These are phyloP conservation scores for Coniophora puteana DNA, from an alignment of 1,284 basidiomycete species.

Conservation along the genomic window DNA sequence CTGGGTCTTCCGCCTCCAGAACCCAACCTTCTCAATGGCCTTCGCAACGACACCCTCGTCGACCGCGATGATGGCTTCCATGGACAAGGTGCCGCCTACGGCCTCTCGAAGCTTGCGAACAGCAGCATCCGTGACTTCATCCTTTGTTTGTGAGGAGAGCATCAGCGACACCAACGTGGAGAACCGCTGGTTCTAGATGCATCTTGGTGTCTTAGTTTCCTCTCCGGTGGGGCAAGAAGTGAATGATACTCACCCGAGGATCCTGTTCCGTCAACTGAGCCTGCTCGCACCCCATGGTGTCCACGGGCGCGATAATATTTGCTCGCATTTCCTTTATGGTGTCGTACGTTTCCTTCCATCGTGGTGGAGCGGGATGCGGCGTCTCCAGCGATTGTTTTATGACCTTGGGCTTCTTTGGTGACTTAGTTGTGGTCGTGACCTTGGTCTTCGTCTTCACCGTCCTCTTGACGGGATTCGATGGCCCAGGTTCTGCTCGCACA, in stretches of 20 bases:
- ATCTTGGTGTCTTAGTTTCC: background rate
- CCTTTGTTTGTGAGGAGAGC: conserved; percentile 95
- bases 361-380: conserved; percentile 71
- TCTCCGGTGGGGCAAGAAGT: conserved; percentile 1
- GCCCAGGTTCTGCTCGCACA: conserved; percentile 4
- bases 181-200: conserved; percentile 79
- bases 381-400: conserved; percentile 54
- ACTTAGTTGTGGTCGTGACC: conserved; percentile 1
- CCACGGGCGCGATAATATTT: conserved; percentile 77
- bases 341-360: conserved; percentile 76
- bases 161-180: conserved; percentile 90
- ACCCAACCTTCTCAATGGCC: conserved; percentile 88
- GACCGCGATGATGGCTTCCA: conserved; percentile 70
- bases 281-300: conserved; percentile 85
- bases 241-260: conserved; percentile 49
- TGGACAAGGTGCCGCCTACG: conserved; percentile 74
- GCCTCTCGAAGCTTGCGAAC: conserved; percentile 71
- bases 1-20: conserved; percentile 88
- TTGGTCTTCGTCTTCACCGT: background rate
- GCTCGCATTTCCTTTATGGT: conserved; percentile 78
- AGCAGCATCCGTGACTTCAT: conserved; percentile 85
- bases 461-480: no score
- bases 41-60: conserved; percentile 60
- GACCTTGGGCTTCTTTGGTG: conserved; percentile 28
- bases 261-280: conserved; percentile 61